Evolutionary conservation across 2,329 filamentous ascomycete genomes (phyloP).

Genomic region (Fusarium acutatum): DNA sequence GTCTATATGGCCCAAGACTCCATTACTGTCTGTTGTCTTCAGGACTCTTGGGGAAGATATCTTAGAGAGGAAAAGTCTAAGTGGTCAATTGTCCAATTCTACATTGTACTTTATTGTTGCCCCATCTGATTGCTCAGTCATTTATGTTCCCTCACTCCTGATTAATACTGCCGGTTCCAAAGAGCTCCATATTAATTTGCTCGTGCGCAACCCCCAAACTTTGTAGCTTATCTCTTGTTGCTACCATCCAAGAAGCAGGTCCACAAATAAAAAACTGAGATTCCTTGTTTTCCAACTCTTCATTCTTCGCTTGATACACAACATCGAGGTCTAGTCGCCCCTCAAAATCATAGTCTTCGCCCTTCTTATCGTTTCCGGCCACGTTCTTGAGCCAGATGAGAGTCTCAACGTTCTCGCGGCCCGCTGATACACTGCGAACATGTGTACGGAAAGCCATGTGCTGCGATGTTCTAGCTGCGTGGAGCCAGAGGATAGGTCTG

Average conservation of each 20-base stretch:
- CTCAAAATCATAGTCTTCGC: not conserved
- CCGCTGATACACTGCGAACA: not conserved
- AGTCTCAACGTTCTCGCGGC: not conserved
- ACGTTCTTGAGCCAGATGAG: not conserved
- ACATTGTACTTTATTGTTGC: not conserved
- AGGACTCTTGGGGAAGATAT: rapidly evolving
- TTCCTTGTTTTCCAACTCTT: not conserved
- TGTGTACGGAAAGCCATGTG: not conserved
- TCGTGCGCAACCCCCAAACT: not conserved
- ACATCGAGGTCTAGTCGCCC: not conserved
- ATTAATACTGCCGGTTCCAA: not conserved
- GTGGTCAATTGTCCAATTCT: not conserved
- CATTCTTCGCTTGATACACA: not conserved
- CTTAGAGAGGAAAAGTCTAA: not conserved
- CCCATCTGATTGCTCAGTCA: not conserved
- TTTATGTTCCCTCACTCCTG: not conserved
- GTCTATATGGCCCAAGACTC: rapidly evolving
- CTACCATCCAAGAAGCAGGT: not conserved
- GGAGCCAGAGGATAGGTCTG: not conserved
- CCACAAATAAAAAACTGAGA: not conserved
- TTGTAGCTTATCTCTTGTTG: not conserved
- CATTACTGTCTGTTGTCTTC: rapidly evolving
- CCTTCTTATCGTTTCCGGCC: not conserved
- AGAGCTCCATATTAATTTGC: not conserved
- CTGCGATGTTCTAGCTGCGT: not conserved